These are phyloP conservation scores for Carpinus viminea DNA, from an alignment of 306 rosid genomes.

Conservation along the genomic window DNA sequence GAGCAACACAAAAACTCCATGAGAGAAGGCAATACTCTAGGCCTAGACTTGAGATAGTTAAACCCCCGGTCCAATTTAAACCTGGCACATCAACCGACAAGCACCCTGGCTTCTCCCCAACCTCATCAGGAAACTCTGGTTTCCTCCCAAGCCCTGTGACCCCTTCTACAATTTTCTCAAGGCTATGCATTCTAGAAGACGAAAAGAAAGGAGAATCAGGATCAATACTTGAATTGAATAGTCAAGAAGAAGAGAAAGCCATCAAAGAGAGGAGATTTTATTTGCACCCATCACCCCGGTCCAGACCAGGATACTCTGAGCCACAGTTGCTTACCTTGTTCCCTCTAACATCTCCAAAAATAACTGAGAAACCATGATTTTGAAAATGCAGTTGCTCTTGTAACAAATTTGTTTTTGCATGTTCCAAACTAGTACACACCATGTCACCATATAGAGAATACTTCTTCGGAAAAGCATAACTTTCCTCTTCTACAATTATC, in stretches of 20 bases:
- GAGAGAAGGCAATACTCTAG: constrained; percentile 76
- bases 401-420: neutral
- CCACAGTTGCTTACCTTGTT: constrained; percentile 72
- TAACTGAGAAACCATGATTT: constrained; percentile 27
- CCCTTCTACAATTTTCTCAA: constrained; percentile 65
- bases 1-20: constrained; percentile 55
- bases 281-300: constrained; percentile 76
- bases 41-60: constrained; percentile 80
- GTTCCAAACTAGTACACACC: constrained; percentile 6
- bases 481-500: neutral
- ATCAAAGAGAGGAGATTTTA: constrained; percentile 71
- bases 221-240: constrained; percentile 29
- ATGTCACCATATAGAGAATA: neutral
- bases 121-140: constrained; percentile 38
- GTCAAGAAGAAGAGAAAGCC: constrained; percentile 73
- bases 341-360: constrained; percentile 57
- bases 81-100: constrained; percentile 19
- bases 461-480: constrained; percentile 12
- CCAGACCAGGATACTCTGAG: constrained; percentile 41
- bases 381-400: constrained; percentile 13
- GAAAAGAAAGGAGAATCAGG: constrained; percentile 33
- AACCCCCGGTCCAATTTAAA: constrained; percentile 46
- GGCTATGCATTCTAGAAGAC: constrained; percentile 45
- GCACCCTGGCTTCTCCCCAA: constrained; percentile 30
- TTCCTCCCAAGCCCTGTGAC: constrained; percentile 52